A percentile compares a stretch with the other conserved stretches of the same genome.
These are phyloP conservation scores for Scalesia atractyloides DNA, from an alignment of 129 eudicot genomes.

Conservation along the genomic window DNA sequence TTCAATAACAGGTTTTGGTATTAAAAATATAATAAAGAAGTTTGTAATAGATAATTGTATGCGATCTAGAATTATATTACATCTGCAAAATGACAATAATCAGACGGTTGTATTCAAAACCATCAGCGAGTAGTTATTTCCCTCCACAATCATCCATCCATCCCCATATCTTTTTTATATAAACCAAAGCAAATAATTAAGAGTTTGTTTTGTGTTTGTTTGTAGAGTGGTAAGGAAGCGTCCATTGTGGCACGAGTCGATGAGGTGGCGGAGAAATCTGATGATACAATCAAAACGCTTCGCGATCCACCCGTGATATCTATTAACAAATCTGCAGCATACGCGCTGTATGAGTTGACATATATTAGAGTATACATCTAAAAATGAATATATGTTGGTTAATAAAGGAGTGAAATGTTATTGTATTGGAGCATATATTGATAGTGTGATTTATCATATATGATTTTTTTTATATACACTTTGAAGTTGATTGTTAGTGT, in stretches of 20 bases:
- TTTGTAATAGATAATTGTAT: too few relatives aligned
- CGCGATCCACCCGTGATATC: conserved; percentile 81
- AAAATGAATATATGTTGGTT: not conserved
- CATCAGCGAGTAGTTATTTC: conserved; percentile 22
- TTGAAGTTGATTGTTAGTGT: not conserved
- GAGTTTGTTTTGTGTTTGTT: not conserved
- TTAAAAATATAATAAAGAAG: too few relatives aligned
- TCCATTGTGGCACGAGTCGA: conserved; percentile 69
- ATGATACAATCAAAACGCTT: conserved; percentile 61
- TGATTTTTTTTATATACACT: not conserved
- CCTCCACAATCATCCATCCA: conserved; percentile 28
- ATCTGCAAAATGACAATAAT: not conserved
- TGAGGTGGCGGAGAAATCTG: conserved; percentile 64
- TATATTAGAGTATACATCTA: conserved; percentile 66
- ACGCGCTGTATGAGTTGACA: conserved; percentile 71
- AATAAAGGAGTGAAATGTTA: not conserved
- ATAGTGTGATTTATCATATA: conserved; percentile 1
- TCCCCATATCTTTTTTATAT: not conserved
- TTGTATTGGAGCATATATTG: not conserved
- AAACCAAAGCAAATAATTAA: not conserved
- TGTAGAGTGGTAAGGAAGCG: conserved; percentile 84
- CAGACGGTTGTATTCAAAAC: not conserved
- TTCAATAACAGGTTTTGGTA: too few relatives aligned
- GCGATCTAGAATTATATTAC: too few relatives aligned
- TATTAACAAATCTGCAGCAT: conserved; percentile 70